Percentiles rank a stretch among this genome's conserved stretches.
phyloP scores from a whole-genome alignment of 257 asterid species.

The Linderniella brevidens region DNA sequence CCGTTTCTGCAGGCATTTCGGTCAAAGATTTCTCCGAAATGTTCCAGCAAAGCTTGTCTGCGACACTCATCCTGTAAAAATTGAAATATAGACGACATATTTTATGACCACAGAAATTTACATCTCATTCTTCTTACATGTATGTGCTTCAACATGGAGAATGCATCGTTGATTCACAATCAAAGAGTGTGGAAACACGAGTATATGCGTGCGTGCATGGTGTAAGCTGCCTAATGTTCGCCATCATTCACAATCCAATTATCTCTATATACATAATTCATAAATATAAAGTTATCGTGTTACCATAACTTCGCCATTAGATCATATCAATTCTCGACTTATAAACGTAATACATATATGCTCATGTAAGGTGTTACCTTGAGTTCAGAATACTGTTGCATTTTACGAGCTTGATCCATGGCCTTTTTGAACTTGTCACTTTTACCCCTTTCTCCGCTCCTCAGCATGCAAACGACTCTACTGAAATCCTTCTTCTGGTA shows the following conservation, averaged over 20 bases:
- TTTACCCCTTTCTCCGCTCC: slow-evolving; percentile 57
- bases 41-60: slow-evolving; percentile 54
- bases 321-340: background rate
- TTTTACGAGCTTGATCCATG: slow-evolving; percentile 87
- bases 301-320: too few relatives aligned
- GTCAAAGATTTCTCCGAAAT: slow-evolving; percentile 74
- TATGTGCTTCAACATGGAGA: too few relatives aligned
- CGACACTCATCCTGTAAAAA: slow-evolving; percentile 70
- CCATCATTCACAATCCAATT: too few relatives aligned
- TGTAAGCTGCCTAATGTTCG: too few relatives aligned
- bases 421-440: slow-evolving; percentile 57
- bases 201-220: too few relatives aligned
- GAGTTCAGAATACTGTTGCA: slow-evolving; percentile 79
- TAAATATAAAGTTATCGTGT: too few relatives aligned
- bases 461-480: slow-evolving; percentile 82
- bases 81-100: too few relatives aligned
- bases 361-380: slow-evolving; percentile 27
- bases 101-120: too few relatives aligned
- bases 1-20: slow-evolving; percentile 48
- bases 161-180: background rate
- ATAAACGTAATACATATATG: background rate
- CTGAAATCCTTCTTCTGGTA: slow-evolving; percentile 95
- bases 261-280: too few relatives aligned
- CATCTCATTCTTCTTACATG: too few relatives aligned
- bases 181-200: background rate